Evolutionary conservation across 305 asterid species (phyloP), one percentile per base, ranked within the genome.

Genomic region (Striga hermonthica): DNA sequence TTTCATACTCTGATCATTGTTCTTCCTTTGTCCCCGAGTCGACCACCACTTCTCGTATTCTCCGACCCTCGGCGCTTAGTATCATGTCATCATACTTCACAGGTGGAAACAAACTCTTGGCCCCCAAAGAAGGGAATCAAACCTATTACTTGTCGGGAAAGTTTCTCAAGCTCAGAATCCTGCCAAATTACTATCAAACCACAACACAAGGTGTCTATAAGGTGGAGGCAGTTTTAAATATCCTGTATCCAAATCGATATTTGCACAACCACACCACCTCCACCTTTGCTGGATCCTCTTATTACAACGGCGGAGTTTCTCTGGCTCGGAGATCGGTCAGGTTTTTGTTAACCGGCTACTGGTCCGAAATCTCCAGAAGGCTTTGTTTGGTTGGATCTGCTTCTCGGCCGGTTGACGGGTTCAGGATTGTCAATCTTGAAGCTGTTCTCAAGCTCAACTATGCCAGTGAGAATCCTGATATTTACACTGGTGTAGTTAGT

Each of bases 341-440:
- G 1, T 83, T 84, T 57, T 50, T 3, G 62, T 53, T 89, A 7
- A 36, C 50, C 31, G 96, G 95, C 0, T 86, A 77, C 75, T 86
- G 83, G 84, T 77, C 92, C 1, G 90, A 79, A 65, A 11, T 38
- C 40, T 69, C 86, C 7, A 69, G 80, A 68, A 82, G 70, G 76
- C 79, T 84, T 14, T 80, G 89, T 59, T 68, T 80, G 90, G 74
- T 84, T 10, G 87, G 90, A 41, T 72, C 79, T 7, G 79, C 79
- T 35, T 38, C 74, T 37, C 53, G 76, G 79, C 10, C 9, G 14
- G 60, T 69, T 5, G 67, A 22, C 3, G 34, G 53, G 28, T 75
- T 83, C 62, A 66, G 45, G 10, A 31, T 22, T 16, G 7, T 76
- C 15, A 13, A 73, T 54, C 72, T 80, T 34, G 71, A 62, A 10